These are phyloP conservation scores for Flaveria brownii DNA, from an alignment of 129 eudicot genomes.

Conservation along the genomic window DNA sequence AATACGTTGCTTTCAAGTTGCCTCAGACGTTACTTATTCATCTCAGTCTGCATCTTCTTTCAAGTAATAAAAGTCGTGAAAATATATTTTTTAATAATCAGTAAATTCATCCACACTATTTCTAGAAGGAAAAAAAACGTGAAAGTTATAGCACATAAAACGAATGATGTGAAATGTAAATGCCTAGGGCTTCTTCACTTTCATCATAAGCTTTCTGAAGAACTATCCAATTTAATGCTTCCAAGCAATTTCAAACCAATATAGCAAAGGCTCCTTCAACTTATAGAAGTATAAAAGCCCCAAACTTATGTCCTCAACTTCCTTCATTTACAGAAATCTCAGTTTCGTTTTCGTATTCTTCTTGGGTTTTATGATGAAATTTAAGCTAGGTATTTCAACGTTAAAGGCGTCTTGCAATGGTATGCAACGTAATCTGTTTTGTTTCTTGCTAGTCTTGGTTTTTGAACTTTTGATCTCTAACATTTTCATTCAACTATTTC, in stretches of 20 bases:
- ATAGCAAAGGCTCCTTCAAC: slow-evolving; percentile 31
- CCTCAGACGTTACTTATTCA: slow-evolving; percentile 30
- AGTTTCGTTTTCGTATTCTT: background rate
- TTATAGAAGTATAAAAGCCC: slow-evolving; percentile 11
- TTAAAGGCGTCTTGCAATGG: slow-evolving; percentile 27
- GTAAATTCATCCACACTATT: background rate
- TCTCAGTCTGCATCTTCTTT: slow-evolving; percentile 27
- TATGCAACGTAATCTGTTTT: slow-evolving; percentile 6
- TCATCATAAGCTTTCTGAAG: slow-evolving; percentile 31
- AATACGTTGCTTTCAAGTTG: slow-evolving; percentile 41
- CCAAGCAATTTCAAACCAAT: slow-evolving; percentile 35
- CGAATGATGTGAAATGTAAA: slow-evolving; percentile 20
- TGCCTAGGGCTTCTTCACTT: slow-evolving; percentile 33
- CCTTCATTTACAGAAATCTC: slow-evolving; percentile 9
- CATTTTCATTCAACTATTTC: background rate
- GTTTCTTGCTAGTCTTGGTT: background rate
- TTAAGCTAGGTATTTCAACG: slow-evolving; percentile 14
- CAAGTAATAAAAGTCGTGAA: slow-evolving; percentile 15
- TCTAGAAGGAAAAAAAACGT: background rate
- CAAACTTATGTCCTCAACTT: slow-evolving; percentile 9
- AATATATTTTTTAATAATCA: background rate
- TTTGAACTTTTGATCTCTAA: background rate
- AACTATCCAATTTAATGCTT: slow-evolving; percentile 32
- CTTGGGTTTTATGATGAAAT: slow-evolving; percentile 22
- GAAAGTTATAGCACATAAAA: background rate